Percentiles rank a stretch among this genome's conserved stretches.
Conservation (phyloP, 371 early-diverging fungal genomes). For the Basidiobolus meristosporus region DNA sequence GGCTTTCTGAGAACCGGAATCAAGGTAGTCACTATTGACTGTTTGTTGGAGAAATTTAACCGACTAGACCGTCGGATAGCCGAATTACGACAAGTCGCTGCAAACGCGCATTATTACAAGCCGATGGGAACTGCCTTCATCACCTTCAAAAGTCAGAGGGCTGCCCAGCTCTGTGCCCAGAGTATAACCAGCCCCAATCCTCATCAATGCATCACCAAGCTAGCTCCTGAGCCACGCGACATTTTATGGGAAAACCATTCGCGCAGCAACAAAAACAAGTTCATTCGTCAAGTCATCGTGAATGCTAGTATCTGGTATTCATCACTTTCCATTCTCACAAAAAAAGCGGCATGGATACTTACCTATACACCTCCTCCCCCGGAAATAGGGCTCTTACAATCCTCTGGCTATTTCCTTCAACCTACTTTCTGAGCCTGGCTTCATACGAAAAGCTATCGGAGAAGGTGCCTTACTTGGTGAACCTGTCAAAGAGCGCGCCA, state of each 20-base stretch:
- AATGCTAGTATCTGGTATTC: no score
- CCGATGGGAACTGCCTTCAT: constrained; percentile 37
- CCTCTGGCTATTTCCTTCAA: constrained; percentile 44
- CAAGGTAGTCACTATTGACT: no score
- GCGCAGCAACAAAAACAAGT: no score
- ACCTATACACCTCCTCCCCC: no score
- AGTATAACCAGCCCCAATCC: constrained; percentile 38
- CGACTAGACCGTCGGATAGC: constrained; percentile 10
- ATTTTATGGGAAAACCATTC: constrained; percentile 76
- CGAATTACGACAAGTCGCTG: constrained; percentile 9
- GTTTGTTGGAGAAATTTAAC: constrained; percentile 15
- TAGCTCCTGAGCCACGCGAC: constrained; percentile 87
- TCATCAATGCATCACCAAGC: constrained; percentile 37
- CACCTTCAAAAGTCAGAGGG: constrained; percentile 26
- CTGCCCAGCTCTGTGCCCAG: constrained; percentile 33
- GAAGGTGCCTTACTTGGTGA: not conserved
- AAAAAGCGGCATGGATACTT: no score
- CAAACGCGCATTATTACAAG: no score
- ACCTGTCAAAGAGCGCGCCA: constrained; percentile 12
- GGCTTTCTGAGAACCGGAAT: no score
- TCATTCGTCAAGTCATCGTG: no score
- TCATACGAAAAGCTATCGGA: not conserved
- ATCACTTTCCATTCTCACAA: no score
- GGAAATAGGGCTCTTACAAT: constrained; percentile 36
- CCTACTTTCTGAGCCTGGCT: not conserved